phyloP scores from a whole-genome alignment of 345 rosid species.

The Sonneratia caseolaris region DNA sequence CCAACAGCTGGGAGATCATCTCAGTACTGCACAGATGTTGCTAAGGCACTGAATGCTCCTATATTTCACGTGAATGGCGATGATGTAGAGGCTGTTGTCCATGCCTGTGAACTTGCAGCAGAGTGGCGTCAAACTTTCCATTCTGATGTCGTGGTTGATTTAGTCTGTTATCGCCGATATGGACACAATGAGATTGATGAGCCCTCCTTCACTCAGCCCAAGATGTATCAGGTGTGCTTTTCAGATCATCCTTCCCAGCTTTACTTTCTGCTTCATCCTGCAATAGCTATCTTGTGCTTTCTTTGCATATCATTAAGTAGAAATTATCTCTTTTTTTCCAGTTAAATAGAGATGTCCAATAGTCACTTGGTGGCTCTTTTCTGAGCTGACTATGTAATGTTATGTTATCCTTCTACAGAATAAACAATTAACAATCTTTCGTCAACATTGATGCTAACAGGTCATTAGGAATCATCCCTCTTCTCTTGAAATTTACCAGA shows the following conservation, averaged over 20 bases:
- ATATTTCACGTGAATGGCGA: conserved; percentile 20
- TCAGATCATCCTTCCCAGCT: not conserved
- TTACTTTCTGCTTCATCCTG: not conserved
- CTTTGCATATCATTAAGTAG: not conserved
- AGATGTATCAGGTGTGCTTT: conserved; percentile 16
- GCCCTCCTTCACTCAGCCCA: conserved; percentile 16
- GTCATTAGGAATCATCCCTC: conserved; percentile 16
- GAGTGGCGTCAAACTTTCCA: conserved; percentile 21
- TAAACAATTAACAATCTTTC: not conserved
- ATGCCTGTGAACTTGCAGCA: conserved; percentile 19
- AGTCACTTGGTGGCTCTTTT: not conserved
- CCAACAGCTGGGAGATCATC: conserved; percentile 17
- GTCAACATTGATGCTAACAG: conserved; percentile 7
- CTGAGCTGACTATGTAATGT: not conserved
- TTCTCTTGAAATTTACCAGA: conserved; percentile 15
- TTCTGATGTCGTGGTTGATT: conserved; percentile 18
- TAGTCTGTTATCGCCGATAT: conserved; percentile 17
- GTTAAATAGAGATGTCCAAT: not conserved
- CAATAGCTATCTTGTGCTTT: not conserved
- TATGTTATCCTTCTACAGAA: not conserved
- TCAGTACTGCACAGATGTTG: conserved; percentile 16
- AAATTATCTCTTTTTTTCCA: not conserved
- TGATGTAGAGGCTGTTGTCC: conserved; percentile 21
- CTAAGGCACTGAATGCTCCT: conserved; percentile 17
- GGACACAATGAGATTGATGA: conserved; percentile 20